A percentile compares a stretch with the other conserved stretches of the same genome.
Evolutionary conservation across 1,284 basidiomycete species (phyloP).

Genomic region (Marasmius oreades): DNA sequence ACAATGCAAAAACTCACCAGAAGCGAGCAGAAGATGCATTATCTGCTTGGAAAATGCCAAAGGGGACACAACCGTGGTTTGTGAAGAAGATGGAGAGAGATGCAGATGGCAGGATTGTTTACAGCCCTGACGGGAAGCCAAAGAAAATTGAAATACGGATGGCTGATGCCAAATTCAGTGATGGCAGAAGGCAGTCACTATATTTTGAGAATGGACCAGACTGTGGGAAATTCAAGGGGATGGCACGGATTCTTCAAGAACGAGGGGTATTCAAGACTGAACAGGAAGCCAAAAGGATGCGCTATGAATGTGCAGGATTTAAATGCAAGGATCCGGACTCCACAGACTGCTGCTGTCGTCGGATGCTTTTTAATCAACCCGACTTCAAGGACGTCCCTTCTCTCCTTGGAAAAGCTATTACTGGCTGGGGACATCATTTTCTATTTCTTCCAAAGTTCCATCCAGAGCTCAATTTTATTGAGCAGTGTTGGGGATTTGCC

Average conservation of each 20-base stretch:
- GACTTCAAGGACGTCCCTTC: conserved; percentile 18
- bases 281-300: background rate
- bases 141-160: conserved; percentile 19
- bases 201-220: conserved; percentile 21
- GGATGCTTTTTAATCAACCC: too few relatives aligned
- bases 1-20: conserved; percentile 32
- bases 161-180: conserved; percentile 12
- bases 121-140: too few relatives aligned
- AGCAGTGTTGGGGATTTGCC: conserved; percentile 22
- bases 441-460: conserved; percentile 19
- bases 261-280: background rate
- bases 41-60: conserved; percentile 22
- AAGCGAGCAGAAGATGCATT: conserved; percentile 28
- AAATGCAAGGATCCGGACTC: conserved; percentile 9
- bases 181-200: conserved; percentile 18
- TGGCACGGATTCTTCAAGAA: background rate
- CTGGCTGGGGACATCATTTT: conserved; percentile 6
- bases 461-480: conserved; percentile 17
- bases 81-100: conserved; percentile 15
- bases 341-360: conserved; percentile 18
- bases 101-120: conserved; percentile 10
- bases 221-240: conserved; percentile 7
- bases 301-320: conserved; percentile 21
- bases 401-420: conserved; percentile 10
- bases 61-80: conserved; percentile 18